A percentile compares a stretch with the other conserved stretches of the same genome.
Conservation (phyloP, 345 rosid species). For the Passiflora organensis region DNA sequence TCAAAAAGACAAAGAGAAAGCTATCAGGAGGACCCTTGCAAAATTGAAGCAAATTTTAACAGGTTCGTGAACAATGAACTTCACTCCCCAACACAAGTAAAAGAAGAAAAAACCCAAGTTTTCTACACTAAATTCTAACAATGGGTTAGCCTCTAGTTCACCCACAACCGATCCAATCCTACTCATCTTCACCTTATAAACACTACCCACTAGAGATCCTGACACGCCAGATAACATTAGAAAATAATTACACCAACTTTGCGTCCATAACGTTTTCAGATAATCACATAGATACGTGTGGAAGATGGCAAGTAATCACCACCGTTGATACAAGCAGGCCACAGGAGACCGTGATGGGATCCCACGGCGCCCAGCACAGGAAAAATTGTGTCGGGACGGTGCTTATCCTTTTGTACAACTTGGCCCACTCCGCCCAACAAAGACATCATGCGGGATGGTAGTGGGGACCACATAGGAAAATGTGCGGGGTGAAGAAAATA, state of each 20-base stretch:
- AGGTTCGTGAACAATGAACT: too few species aligned
- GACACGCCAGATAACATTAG: neutral
- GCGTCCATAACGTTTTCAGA: too few species aligned
- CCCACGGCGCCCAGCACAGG: neutral
- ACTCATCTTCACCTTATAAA: too few species aligned
- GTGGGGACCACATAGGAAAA: neutral
- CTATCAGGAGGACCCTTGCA: too few species aligned
- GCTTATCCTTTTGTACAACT: conserved; percentile 21
- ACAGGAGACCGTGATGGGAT: conserved; percentile 1
- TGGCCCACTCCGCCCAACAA: conserved; percentile 25
- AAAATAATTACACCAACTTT: neutral
- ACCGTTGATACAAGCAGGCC: neutral
- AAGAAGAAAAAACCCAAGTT: too few species aligned
- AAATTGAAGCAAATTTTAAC: too few species aligned
- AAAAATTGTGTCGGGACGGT: conserved; percentile 1
- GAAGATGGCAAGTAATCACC: neutral
- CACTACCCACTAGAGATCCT: conserved; percentile 15
- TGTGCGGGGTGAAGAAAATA: too few species aligned
- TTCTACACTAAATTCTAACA: too few species aligned
- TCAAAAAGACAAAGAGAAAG: too few species aligned
- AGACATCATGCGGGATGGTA: conserved; percentile 18
- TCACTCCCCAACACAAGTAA: too few species aligned
- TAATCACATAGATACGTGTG: neutral
- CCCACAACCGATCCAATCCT: too few species aligned
- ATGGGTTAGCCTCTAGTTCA: too few species aligned